Evolutionary conservation across 208 protist species (phyloP).

Genomic region (Acanthamoeba healyi): DNA sequence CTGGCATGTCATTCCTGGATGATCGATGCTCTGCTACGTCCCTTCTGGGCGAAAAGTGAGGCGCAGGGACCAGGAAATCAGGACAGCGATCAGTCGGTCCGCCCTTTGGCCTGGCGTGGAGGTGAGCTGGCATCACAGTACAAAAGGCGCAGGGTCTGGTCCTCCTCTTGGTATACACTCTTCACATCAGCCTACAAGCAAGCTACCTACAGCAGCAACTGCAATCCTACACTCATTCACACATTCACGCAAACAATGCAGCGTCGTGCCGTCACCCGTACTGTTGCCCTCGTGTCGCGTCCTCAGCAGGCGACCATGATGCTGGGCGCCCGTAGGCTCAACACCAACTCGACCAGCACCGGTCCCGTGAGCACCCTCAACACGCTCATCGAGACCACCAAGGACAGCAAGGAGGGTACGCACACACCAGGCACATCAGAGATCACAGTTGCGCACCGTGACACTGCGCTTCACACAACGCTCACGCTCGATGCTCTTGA

Average conservation of each 20-base stretch:
- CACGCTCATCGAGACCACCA: slow-evolving; percentile 50
- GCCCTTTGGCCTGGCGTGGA: background rate
- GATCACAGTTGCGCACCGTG: too few species aligned
- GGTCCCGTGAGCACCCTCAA: background rate
- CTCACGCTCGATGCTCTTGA: too few species aligned
- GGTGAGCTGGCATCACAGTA: background rate
- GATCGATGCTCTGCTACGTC: background rate
- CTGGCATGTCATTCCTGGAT: too few species aligned
- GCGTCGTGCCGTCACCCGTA: background rate
- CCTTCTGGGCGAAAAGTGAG: background rate
- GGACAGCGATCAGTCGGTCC: background rate
- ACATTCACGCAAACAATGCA: background rate
- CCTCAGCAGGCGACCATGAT: background rate
- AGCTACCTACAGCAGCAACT: too few species aligned
- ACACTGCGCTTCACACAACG: too few species aligned
- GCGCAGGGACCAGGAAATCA: background rate
- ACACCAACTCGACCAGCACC: background rate
- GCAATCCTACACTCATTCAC: background rate
- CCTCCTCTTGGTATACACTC: too few species aligned
- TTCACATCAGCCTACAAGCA: too few species aligned
- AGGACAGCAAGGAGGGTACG: slow-evolving; percentile 57
- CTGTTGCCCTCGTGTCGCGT: background rate
- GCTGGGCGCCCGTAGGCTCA: background rate
- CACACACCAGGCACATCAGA: background rate
- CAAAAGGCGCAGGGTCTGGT: too few species aligned